Base-by-base conservation (phyloP, 768 basidiomycete genomes). In the Suillus subalutaceus region DNA sequence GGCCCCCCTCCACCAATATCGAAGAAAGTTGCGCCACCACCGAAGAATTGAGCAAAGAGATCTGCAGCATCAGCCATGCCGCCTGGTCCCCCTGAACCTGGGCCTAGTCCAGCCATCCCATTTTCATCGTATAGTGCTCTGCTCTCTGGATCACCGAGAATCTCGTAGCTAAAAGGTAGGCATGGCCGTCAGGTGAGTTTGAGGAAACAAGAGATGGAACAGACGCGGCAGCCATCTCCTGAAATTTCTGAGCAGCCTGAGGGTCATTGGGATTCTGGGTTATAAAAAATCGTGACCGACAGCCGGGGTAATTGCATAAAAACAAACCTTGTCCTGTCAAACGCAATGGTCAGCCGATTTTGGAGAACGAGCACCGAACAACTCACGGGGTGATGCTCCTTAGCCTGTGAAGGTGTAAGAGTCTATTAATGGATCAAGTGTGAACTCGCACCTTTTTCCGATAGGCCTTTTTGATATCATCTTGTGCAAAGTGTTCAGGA, bases 381-480 rank as follows among this genome's bases (percentile, higher is more conserved):
- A 71, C 88, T 74, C 78, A 94, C 93, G 53, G 94, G 94, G 76
- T 96, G 94, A 69, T 93, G 90, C 73, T 93, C 87, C 74, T 90
- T 94, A 40, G 94, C 94, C 91, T 95, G 72, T 5, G 62, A 65
- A 63, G 58, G 73, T 69, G 30, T 69, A 72, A 59, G 69, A 69
- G 67, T 53, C 63, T 44, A 46, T 63, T 43, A 72, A 66, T 56
- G 61, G 64, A 69, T 62, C 63, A 66, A 53, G 68, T 64, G 57
- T 43, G 43, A 64, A 40, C 41, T 75, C 72, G 71, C 80, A 93
- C 94, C 88, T 96, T 96, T 81, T 87, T 92, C 75, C 91, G 90
- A 75, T 98, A 98, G 18, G 96, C 96, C 74, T 92, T 93, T 79
- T 96, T 96, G 72, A 98, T 94, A 68, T 98, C 94, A 69, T 83